Evolutionary conservation across 768 basidiomycete genomes (phyloP), one percentile per base, ranked within the genome.

Genomic region (Lentinula guzmanii): DNA sequence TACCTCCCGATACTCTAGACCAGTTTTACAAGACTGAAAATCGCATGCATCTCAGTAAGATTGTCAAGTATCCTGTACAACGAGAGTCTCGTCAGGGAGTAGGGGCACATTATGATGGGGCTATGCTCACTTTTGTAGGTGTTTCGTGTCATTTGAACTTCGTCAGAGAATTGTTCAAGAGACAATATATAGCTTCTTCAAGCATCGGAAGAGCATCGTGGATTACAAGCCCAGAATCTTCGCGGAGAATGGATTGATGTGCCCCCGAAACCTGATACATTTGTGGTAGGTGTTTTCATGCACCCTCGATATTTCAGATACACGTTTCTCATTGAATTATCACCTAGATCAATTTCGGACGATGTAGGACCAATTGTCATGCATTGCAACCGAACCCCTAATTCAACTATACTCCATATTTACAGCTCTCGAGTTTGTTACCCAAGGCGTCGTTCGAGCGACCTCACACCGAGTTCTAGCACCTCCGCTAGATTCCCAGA

Each of bases 221-320:
- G 84, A 8, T 73, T 85, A 37, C 83, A 86, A 67, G 84, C 83
- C 7, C 82, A 84, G 64, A 86, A 84, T 69, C 69, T 81, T 31
- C 68, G 77, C 1, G 83, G 84, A 0, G 70, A 81, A 62, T 85
- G 83, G 84, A 82, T 86, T 54, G 77, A 83, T 62, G 83, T 74
- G 9, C 78, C 79, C 1, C 83, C 84, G 11, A 78, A 82, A 28
- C 76, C 78, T 1, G 75, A 78, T 18, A 84, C 83, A 0, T 82
- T 85, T 63, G 81, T 85, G 16, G 77, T 85, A 15, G 83, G 60
- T 54, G 8, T 5, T 82, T 65, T 21, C 76, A 84, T 24, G 24
- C 24, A 39, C 83, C 5, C 3, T 83, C 11, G 24, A 24, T 82
- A 81, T 67, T 83, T 83, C 75, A 31, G n/a, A 42, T 4, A 42